Evolutionary conservation across 345 rosid genomes (phyloP), one percentile per base, ranked within the genome.

Genomic region (Mercurialis annua): DNA sequence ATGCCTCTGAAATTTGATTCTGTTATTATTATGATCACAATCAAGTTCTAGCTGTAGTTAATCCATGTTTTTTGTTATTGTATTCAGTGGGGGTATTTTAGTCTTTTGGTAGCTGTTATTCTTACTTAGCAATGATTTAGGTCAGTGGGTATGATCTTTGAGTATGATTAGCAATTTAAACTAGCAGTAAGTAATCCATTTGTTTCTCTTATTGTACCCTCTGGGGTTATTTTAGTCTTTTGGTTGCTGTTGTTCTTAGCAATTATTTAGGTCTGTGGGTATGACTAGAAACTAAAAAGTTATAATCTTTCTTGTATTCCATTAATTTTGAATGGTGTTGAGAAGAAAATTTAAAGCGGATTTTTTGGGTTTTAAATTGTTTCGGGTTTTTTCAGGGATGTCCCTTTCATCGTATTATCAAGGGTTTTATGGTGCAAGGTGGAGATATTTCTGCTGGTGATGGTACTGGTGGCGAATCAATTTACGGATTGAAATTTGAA

Each of bases 391-490:
- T 74, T 50, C 80, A 91, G 99, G 99, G 97, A 54, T 83, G 81
- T 49, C 71, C 86, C 31, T 86, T 94, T 71, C 98, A 91, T 72
- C 97, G 93, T 38, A 76, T 88, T 14, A 84, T 89, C 64, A 94
- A 87, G 79, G 88, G 95, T 44, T 89, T 86, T 77, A 87, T 92
- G 96, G 82, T 86, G 34, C 98, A 92, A 83, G 97, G 98, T 44
- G 99, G 98, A 72, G 99, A 94, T 49, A 87, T 91, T 48, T 87
- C 98, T 57, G 92, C 97, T 0, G 89, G 91, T 17, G 81, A 94
- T 82, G 98, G 99, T 15, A 86, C 89, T 21, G 98, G 99, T 16
- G 99, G 97, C 70, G 99, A 94, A 76, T 89, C 98, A 1, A 85
- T 94, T 46, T 90, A 92, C 36, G 97, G 99, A 2, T 78, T 77